Evolutionary conservation across 2,329 filamentous ascomycete species (phyloP).

Genomic region (Sporothrix mexicana): DNA sequence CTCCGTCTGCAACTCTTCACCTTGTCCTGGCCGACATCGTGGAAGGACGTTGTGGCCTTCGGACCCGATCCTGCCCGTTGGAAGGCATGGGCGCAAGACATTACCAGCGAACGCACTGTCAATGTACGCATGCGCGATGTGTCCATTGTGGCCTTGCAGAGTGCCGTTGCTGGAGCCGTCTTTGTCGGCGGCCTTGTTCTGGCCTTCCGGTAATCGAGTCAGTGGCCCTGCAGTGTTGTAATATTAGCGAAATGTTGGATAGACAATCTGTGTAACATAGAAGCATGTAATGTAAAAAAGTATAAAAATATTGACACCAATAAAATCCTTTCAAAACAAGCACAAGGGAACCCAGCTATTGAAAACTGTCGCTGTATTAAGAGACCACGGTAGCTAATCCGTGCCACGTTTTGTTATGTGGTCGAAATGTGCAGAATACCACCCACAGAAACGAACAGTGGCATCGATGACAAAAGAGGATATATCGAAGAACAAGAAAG

Average conservation of each 20-base stretch:
- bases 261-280: background rate
- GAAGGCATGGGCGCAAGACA: conserved; percentile 58
- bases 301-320: conserved; percentile 11
- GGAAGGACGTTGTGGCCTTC: conserved; percentile 48
- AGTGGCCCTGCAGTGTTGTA: background rate
- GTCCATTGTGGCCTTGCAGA: conserved; percentile 71
- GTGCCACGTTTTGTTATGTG: background rate
- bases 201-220: conserved; percentile 13
- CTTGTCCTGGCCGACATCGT: conserved; percentile 41
- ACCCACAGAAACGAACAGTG: background rate
- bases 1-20: conserved; percentile 6
- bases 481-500: conserved; percentile 15
- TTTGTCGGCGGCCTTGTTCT: conserved; percentile 33
- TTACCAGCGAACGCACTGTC: conserved; percentile 70
- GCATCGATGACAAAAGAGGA: background rate
- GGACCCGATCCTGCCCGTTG: conserved; percentile 53
- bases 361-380: background rate
- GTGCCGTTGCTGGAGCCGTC: conserved; percentile 67
- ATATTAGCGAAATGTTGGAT: background rate
- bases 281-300: conserved; percentile 15
- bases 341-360: background rate
- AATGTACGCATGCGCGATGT: conserved; percentile 71
- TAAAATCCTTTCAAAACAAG: background rate
- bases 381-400: background rate
- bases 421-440: background rate